These are phyloP conservation scores for Cyberlindnera meyerae DNA, from an alignment of 805 yeast genomes.

Conservation along the genomic window DNA sequence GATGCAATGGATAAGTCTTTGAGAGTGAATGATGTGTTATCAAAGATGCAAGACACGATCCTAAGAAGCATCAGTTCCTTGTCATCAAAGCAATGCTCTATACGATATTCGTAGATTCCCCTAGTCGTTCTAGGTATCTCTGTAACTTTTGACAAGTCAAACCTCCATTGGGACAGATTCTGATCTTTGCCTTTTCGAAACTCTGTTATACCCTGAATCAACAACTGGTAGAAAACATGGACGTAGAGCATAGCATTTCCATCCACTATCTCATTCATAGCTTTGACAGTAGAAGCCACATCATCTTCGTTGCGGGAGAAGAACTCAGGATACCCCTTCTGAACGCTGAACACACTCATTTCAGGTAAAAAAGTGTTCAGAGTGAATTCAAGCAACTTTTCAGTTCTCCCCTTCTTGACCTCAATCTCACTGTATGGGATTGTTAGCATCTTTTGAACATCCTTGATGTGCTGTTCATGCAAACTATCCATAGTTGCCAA, in stretches of 20 bases:
- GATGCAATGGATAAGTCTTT: constrained; percentile 36
- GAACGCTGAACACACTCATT: not conserved
- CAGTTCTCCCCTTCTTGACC: no score
- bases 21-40: constrained; percentile 31
- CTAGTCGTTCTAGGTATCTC: constrained; percentile 5
- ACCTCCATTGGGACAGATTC: not conserved
- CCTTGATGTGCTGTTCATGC: constrained; percentile 7
- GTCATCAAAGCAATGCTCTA: constrained; percentile 18
- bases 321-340: constrained; percentile 6
- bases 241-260: constrained; percentile 4
- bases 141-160: not conserved
- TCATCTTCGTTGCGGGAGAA: not conserved
- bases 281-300: no score
- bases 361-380: constrained; percentile 4
- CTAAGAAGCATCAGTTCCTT: constrained; percentile 29
- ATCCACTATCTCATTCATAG: not conserved
- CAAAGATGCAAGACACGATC: constrained; percentile 39
- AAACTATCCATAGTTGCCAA: constrained; percentile 23
- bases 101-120: constrained; percentile 16
- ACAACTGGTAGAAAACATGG: constrained; percentile 1
- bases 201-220: not conserved
- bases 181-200: not conserved
- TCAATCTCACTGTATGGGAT: constrained; percentile 16
- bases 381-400: not conserved
- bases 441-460: constrained; percentile 19